These are phyloP conservation scores for Daedaleopsis sinensis DNA, from an alignment of 768 basidiomycete species.

Conservation along the genomic window DNA sequence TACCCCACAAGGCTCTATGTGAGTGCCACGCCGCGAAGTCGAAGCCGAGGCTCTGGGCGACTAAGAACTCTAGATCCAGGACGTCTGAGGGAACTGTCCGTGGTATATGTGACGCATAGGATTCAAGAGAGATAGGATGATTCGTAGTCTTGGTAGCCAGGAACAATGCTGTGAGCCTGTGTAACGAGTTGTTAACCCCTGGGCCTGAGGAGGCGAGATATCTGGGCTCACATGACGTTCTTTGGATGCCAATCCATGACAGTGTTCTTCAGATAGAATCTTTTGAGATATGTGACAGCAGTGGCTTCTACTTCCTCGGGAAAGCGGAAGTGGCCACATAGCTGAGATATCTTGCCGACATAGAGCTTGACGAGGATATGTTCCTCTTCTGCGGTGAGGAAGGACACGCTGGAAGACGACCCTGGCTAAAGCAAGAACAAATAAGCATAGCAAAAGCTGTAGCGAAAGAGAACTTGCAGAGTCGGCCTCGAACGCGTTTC, in stretches of 20 bases:
- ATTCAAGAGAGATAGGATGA: slow-evolving; percentile 84
- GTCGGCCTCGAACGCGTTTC: slow-evolving; percentile 75
- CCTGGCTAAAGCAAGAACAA: slow-evolving; percentile 52
- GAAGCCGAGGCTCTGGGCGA: slow-evolving; percentile 91
- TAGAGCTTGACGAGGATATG: slow-evolving; percentile 88
- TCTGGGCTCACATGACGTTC: slow-evolving; percentile 82
- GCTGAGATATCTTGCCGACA: slow-evolving; percentile 78
- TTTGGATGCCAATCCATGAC: slow-evolving; percentile 99
- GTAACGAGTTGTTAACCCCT: neutral
- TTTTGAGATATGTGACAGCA: slow-evolving; percentile 88
- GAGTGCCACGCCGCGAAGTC: slow-evolving; percentile 95
- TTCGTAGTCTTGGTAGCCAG: slow-evolving; percentile 98
- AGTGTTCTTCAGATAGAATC: slow-evolving; percentile 97
- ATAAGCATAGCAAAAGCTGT: neutral
- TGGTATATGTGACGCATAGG: slow-evolving; percentile 82
- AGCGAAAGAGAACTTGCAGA: slow-evolving; percentile 53
- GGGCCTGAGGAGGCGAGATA: slow-evolving; percentile 3
- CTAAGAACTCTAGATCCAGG: slow-evolving; percentile 92
- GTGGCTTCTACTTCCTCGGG: slow-evolving; percentile 94
- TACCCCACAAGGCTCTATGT: slow-evolving; percentile 85
- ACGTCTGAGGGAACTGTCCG: slow-evolving; percentile 83
- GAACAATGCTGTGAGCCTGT: slow-evolving; percentile 92
- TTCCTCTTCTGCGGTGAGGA: slow-evolving; percentile 84
- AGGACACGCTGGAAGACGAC: slow-evolving; percentile 71
- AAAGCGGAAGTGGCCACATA: slow-evolving; percentile 85